A percentile compares a stretch with the other conserved stretches of the same genome.
phyloP scores from a whole-genome alignment of 1,284 basidiomycete genomes.

The Filobasidium uniguttulatum region DNA sequence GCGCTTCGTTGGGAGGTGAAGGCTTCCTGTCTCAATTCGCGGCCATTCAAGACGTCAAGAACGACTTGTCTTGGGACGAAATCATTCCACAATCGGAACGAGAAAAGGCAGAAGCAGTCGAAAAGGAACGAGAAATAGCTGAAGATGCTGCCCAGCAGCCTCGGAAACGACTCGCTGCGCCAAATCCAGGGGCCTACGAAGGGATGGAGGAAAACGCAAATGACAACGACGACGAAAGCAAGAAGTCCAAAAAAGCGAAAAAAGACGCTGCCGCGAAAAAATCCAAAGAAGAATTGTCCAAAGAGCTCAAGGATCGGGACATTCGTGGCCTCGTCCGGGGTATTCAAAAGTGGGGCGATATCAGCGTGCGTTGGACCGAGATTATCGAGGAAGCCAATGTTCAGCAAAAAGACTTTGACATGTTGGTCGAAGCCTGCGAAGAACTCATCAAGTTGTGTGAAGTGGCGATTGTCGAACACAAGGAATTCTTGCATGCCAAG shows the following conservation, averaged over 20 bases:
- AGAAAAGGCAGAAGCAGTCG: slow-evolving; percentile 69
- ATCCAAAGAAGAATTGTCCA: slow-evolving; percentile 55
- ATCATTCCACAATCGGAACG: slow-evolving; percentile 93
- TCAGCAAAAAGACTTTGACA: slow-evolving; percentile 81
- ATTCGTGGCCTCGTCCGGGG: slow-evolving; percentile 89
- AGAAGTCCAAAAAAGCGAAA: slow-evolving; percentile 43
- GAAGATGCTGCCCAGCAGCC: neutral
- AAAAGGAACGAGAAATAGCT: slow-evolving; percentile 32
- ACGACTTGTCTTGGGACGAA: slow-evolving; percentile 97
- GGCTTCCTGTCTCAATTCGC: slow-evolving; percentile 92
- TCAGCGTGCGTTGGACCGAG: slow-evolving; percentile 81
- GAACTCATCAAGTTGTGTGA: slow-evolving; percentile 81
- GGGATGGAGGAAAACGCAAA: slow-evolving; percentile 77
- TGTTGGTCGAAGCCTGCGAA: slow-evolving; percentile 82
- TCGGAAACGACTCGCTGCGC: slow-evolving; percentile 54
- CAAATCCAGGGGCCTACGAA: slow-evolving; percentile 57
- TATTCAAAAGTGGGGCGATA: slow-evolving; percentile 95
- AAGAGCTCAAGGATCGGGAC: slow-evolving; percentile 94
- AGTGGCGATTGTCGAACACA: slow-evolving; percentile 70
- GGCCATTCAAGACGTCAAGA: slow-evolving; percentile 93
- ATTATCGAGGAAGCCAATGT: slow-evolving; percentile 89
- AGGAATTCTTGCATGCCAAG: slow-evolving; percentile 60
- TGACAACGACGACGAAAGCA: slow-evolving; percentile 42
- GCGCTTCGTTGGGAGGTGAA: slow-evolving; percentile 88
- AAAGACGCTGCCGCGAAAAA: slow-evolving; percentile 26